Evolutionary conservation across 768 basidiomycete genomes (phyloP).

Genomic region (Leucosporidium creatinivorum): DNA sequence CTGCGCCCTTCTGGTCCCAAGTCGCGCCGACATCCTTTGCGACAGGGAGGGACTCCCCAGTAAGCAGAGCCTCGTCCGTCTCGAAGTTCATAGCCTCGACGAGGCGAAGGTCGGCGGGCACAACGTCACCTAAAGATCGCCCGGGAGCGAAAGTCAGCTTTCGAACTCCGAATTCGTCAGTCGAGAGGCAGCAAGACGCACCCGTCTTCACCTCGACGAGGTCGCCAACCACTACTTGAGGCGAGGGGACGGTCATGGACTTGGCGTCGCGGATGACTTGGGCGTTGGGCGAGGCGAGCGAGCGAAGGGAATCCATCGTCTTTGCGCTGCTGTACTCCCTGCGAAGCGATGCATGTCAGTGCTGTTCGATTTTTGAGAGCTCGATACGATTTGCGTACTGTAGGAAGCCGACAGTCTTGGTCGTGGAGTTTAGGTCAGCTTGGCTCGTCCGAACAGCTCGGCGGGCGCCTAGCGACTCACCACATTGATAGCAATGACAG

Average conservation of each 20-base stretch:
- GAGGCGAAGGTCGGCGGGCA: constrained; percentile 42
- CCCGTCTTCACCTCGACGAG: constrained; percentile 45
- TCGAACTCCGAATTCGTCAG: neutral
- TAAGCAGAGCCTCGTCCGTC: constrained; percentile 46
- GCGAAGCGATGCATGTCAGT: neutral
- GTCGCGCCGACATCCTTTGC: constrained; percentile 35
- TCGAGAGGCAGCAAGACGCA: constrained; percentile 1
- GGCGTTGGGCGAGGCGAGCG: constrained; percentile 50
- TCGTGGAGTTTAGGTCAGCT: neutral
- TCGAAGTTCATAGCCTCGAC: constrained; percentile 41
- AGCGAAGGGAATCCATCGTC: constrained; percentile 51
- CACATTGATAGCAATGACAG: constrained; percentile 43
- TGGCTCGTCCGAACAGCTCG: neutral
- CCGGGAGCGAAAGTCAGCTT: neutral
- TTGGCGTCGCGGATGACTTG: constrained; percentile 47
- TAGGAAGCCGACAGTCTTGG: constrained; percentile 46
- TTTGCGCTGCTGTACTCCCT: constrained; percentile 50
- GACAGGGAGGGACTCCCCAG: constrained; percentile 44
- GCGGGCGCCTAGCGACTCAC: neutral
- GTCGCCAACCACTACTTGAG: constrained; percentile 47
- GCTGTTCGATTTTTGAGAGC: neutral
- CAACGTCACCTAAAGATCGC: constrained; percentile 9
- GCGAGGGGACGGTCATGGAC: constrained; percentile 45
- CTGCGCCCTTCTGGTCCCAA: constrained; percentile 25
- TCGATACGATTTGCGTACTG: constrained; percentile 27